These are phyloP conservation scores for Halophytophthora polymorphica DNA, from an alignment of 352 stramenopile genomes.

Conservation along the genomic window DNA sequence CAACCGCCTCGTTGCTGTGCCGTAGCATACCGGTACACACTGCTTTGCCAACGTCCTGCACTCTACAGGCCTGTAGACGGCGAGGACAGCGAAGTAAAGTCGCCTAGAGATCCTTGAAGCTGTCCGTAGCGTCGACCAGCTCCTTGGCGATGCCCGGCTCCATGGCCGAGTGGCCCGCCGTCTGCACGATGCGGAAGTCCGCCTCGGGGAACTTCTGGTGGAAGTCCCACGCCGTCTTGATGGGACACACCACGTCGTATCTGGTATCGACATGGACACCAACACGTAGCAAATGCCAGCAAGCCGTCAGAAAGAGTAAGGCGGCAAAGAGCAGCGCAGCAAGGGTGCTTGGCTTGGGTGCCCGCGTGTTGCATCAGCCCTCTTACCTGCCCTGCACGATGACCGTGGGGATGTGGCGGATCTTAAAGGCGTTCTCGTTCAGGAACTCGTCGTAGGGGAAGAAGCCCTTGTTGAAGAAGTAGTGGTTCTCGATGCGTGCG, in stretches of 20 bases:
- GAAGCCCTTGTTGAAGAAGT: slow-evolving; percentile 90
- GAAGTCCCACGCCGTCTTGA: slow-evolving; percentile 70
- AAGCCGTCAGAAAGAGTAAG: no score
- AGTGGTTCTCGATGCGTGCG: slow-evolving; percentile 93
- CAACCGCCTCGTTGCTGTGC: no score
- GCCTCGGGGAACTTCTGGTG: slow-evolving; percentile 52
- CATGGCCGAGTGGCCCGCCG: slow-evolving; percentile 48
- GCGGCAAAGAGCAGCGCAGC: no score
- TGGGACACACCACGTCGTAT: slow-evolving; percentile 79
- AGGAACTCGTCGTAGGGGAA: slow-evolving; percentile 87
- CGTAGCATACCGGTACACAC: no score
- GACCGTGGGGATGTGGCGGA: slow-evolving; percentile 89
- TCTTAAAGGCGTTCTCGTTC: slow-evolving; percentile 88
- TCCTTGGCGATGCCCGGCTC: slow-evolving; percentile 47
- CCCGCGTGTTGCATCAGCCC: no score
- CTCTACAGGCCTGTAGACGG: no score
- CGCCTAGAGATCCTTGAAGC: slow-evolving; percentile 22
- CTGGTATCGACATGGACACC: slow-evolving; percentile 62
- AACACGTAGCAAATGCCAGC: slow-evolving; percentile 31
- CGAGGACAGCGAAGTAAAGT: background rate
- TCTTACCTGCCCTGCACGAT: slow-evolving; percentile 87
- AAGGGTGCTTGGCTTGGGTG: no score
- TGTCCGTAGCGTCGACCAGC: slow-evolving; percentile 40
- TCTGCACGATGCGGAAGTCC: slow-evolving; percentile 50
- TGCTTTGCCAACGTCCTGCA: no score